Base-by-base conservation (phyloP, 352 stramenopile genomes). In the Globisporangium camurandrum region DNA sequence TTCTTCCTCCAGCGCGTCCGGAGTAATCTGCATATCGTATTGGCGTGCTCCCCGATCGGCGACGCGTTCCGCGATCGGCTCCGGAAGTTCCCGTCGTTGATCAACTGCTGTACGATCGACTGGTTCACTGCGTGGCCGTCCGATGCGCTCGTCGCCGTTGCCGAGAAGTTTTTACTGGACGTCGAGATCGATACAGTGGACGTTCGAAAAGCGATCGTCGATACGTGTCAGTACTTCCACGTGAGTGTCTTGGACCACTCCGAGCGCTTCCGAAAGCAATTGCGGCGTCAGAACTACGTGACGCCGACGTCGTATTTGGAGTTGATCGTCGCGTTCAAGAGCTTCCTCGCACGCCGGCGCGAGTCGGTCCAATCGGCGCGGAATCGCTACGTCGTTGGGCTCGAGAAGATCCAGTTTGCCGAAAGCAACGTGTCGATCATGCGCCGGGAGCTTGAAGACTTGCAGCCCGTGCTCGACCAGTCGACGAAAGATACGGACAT, bases 91-190 rank as follows among this genome's bases (percentile, higher is more conserved):
- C 93, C 93, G 12, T 97, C 88, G 33, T 73, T 98, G 8, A 97
- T 98, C 67, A 98, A 98, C 57, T 98, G 93, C 64, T 98, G 93
- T 55, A 96, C 90, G n/a, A 98, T 98, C 59, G 92, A 98, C 58
- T 98, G 93, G 93, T 98, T 98, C 62, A 97, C 86, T 8, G 84
- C 89, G 14, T 98, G 93, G 93, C 93, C 93, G 2, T 69, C 73
- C 1, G 93, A 98, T 56, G 92, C 93, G 1, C 67, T 98, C 1
- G 76, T 96, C 1, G 92, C 93, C 2, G 93, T 98, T 26, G 93
- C 93, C 1, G 71, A 97, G 37, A 96, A 94, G 43, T 97, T 98
- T 54, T 62, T 98, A 17, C 66, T 75, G 16, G 82, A 91, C 30
- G 83, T 98, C 9, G 73, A 95, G 46, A 96, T 98, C 65, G 82